Percentiles rank a stretch among this genome's conserved stretches.
Evolutionary conservation across 352 stramenopile species (phyloP).

Genomic region (Globisporangium canariense): DNA sequence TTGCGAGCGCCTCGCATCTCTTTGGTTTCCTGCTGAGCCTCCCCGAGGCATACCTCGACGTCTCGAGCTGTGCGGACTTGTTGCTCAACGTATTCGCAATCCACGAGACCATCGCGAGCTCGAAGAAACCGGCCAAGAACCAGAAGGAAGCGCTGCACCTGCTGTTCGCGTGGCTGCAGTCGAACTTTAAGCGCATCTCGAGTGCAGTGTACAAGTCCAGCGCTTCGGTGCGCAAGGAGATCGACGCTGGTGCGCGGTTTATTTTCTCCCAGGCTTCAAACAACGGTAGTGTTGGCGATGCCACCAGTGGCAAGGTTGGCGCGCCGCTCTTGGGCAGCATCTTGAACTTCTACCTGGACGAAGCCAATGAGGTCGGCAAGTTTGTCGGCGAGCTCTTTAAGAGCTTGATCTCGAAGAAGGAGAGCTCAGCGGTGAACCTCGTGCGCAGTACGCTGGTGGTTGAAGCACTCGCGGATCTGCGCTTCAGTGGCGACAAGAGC

Average conservation of each 20-base stretch:
- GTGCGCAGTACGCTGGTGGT: slow-evolving; percentile 30
- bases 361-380: not conserved
- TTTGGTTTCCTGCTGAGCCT: slow-evolving; percentile 35
- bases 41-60: slow-evolving; percentile 33
- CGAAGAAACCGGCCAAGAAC: not conserved
- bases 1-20: slow-evolving; percentile 11
- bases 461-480: slow-evolving; percentile 29
- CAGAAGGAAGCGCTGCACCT: not conserved
- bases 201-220: not conserved
- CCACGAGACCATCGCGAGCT: slow-evolving; percentile 1
- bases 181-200: slow-evolving; percentile 19
- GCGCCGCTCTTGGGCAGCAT: slow-evolving; percentile 26
- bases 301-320: not conserved
- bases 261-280: slow-evolving; percentile 11
- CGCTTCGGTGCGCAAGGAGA: not conserved
- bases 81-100: slow-evolving; percentile 15
- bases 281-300: not conserved
- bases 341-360: slow-evolving; percentile 29
- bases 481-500: slow-evolving; percentile 6
- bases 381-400: slow-evolving; percentile 39
- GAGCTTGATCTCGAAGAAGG: slow-evolving; percentile 5
- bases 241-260: slow-evolving; percentile 12
- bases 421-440: slow-evolving; percentile 10
- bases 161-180: slow-evolving; percentile 17
- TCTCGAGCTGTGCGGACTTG: slow-evolving; percentile 14